A percentile compares a stretch with the other conserved stretches of the same genome.
Evolutionary conservation across 2,329 filamentous ascomycete genomes (phyloP).

Genomic region (Furcasterigmium sp.): DNA sequence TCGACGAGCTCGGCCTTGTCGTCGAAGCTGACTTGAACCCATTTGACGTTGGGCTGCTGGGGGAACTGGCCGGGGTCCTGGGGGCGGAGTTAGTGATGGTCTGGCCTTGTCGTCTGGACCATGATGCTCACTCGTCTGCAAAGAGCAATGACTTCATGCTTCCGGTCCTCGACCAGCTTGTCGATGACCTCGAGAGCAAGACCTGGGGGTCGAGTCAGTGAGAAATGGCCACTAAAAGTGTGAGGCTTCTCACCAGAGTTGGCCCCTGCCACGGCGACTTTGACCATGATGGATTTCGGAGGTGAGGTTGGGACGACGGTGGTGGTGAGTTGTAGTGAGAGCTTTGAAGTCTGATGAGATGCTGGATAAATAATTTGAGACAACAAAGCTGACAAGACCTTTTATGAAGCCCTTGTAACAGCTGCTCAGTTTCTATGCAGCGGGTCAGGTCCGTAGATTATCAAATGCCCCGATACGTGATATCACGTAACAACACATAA

Average conservation of each 20-base stretch:
- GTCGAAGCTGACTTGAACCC: conserved; percentile 38
- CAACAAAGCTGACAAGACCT: no score
- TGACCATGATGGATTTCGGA: conserved; percentile 5
- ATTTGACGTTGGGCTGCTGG: conserved; percentile 24
- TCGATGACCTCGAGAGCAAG: conserved; percentile 15
- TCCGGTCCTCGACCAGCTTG: conserved; percentile 7
- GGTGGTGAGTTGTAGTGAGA: no score
- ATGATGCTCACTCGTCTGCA: conserved; percentile 18
- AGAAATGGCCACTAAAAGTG: not conserved
- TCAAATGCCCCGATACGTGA: no score
- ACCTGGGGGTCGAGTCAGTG: conserved; percentile 4
- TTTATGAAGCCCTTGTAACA: no score
- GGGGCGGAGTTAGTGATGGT: not conserved
- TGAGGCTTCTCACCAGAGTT: conserved; percentile 4
- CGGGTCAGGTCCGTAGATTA: no score
- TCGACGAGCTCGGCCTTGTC: conserved; percentile 28
- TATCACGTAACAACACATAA: no score
- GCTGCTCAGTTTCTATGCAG: no score
- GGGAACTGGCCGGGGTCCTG: conserved; percentile 13
- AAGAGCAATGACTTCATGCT: conserved; percentile 18
- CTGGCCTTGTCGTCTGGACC: no score
- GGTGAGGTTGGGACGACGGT: not conserved
- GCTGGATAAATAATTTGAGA: no score
- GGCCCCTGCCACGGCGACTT: conserved; percentile 9
- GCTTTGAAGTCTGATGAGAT: not conserved